Percentiles rank a stretch among this genome's conserved stretches.
Conservation (phyloP, 768 basidiomycete genomes). For the Russula lepida region DNA sequence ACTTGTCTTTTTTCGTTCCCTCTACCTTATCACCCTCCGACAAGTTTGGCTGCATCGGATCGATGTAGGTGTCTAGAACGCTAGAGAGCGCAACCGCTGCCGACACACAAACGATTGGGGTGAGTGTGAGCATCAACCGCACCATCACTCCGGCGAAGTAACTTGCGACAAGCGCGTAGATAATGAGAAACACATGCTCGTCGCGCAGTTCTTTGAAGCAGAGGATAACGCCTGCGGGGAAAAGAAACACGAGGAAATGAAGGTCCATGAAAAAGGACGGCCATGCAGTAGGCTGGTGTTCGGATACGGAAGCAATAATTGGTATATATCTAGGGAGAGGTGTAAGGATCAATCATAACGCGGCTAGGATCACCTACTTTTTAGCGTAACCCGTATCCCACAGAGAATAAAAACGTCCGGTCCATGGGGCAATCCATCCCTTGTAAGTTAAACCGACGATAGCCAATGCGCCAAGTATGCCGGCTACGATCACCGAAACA, state of each 20-base stretch:
- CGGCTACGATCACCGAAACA: slow-evolving; percentile 56
- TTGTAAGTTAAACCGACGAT: slow-evolving; percentile 81
- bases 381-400: slow-evolving; percentile 99
- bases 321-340: slow-evolving; percentile 64
- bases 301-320: slow-evolving; percentile 97
- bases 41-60: slow-evolving; percentile 62
- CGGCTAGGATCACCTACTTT: slow-evolving; percentile 47
- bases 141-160: slow-evolving; percentile 99
- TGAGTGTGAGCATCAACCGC: slow-evolving; percentile 94
- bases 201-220: slow-evolving; percentile 94
- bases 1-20: slow-evolving; percentile 41
- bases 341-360: slow-evolving; percentile 8
- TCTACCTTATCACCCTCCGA: slow-evolving; percentile 30
- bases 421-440: slow-evolving; percentile 98
- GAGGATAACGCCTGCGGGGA: slow-evolving; percentile 91
- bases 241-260: slow-evolving; percentile 93
- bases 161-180: slow-evolving; percentile 90
- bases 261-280: slow-evolving; percentile 99
- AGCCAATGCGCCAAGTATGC: slow-evolving; percentile 60
- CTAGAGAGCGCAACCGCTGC: slow-evolving; percentile 87
- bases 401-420: slow-evolving; percentile 97
- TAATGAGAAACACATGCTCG: slow-evolving; percentile 97
- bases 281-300: slow-evolving; percentile 99
- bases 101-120: slow-evolving; percentile 91
- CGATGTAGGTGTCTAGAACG: slow-evolving; percentile 83